Evolutionary conservation across 164 flowering plant species (phyloP).

Genomic region (Euptelea pleiosperma): DNA sequence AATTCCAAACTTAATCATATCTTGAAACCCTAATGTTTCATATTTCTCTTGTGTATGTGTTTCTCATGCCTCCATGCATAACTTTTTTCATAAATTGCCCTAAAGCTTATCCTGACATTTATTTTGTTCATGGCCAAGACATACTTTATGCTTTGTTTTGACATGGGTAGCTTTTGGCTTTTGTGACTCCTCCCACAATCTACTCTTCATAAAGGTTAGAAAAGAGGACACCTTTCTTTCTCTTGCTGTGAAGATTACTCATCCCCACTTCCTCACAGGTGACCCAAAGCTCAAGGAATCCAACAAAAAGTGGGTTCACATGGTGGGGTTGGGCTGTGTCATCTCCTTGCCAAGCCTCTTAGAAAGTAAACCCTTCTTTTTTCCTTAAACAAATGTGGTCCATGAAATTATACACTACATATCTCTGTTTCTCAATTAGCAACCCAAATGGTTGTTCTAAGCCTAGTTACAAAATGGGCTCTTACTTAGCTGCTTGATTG

Average conservation of each 20-base stretch:
- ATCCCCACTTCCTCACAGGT: conserved; percentile 24
- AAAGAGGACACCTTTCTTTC: conserved; percentile 13
- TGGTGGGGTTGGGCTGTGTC: conserved; percentile 27
- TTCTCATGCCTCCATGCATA: conserved; percentile 1
- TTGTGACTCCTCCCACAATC: conserved; percentile 8
- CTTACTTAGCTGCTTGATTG: too few species aligned
- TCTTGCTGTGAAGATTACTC: conserved; percentile 19
- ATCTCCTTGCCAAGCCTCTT: conserved; percentile 13
- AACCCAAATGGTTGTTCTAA: too few species aligned
- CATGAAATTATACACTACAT: too few species aligned
- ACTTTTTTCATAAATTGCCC: neutral
- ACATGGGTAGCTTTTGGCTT: conserved; percentile 17
- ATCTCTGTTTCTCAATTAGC: neutral
- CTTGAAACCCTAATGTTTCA: too few species aligned
- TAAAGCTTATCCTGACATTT: neutral
- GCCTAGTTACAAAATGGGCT: too few species aligned
- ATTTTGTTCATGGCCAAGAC: too few species aligned
- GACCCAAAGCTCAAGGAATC: conserved; percentile 36
- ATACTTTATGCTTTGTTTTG: conserved; percentile 2
- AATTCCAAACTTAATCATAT: too few species aligned
- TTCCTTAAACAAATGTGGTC: conserved; percentile 15
- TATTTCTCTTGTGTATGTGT: neutral
- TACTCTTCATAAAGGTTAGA: conserved; percentile 12
- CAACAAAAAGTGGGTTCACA: conserved; percentile 31
- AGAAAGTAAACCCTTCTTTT: conserved; percentile 22